phyloP scores from a whole-genome alignment of 2,329 filamentous ascomycete species.

The Cladophialophora exuberans region DNA sequence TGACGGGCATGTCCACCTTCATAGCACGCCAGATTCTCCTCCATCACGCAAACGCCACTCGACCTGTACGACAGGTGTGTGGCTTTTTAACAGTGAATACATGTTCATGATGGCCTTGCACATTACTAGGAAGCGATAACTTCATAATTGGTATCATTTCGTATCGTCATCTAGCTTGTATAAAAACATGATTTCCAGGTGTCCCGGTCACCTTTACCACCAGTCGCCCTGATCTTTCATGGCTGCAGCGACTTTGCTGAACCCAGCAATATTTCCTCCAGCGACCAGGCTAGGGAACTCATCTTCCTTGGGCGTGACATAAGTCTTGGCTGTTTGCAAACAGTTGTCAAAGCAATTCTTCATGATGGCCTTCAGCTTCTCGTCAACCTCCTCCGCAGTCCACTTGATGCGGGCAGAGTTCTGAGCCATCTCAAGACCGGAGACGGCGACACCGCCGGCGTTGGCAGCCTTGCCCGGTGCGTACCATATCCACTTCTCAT shows the following conservation, averaged over 20 bases:
- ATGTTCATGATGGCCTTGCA: too few relatives aligned
- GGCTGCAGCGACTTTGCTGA: constrained; percentile 91
- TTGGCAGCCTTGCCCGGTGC: constrained; percentile 97
- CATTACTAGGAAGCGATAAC: too few relatives aligned
- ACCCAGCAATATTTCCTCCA: constrained; percentile 95
- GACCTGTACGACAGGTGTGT: too few relatives aligned
- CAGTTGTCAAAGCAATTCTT: constrained; percentile 89
- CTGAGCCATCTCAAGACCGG: constrained; percentile 98
- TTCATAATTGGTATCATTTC: background rate
- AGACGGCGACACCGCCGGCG: constrained; percentile 95
- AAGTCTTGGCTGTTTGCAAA: constrained; percentile 85
- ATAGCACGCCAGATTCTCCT: constrained; percentile 2
- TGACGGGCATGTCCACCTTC: background rate
- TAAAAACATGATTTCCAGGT: background rate
- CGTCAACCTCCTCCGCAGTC: constrained; percentile 87
- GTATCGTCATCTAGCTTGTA: background rate
- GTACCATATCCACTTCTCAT: constrained; percentile 85
- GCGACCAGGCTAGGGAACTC: constrained; percentile 89
- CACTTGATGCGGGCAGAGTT: constrained; percentile 86
- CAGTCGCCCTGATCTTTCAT: constrained; percentile 98
- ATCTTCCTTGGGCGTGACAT: constrained; percentile 75
- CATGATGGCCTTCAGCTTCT: constrained; percentile 93
- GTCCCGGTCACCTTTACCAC: constrained; percentile 56
- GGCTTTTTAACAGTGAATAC: too few relatives aligned
- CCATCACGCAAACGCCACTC: background rate